Base-by-base conservation (phyloP, 192 early-diverging fungal genomes). In the Phlyctochytrium arcticum region DNA sequence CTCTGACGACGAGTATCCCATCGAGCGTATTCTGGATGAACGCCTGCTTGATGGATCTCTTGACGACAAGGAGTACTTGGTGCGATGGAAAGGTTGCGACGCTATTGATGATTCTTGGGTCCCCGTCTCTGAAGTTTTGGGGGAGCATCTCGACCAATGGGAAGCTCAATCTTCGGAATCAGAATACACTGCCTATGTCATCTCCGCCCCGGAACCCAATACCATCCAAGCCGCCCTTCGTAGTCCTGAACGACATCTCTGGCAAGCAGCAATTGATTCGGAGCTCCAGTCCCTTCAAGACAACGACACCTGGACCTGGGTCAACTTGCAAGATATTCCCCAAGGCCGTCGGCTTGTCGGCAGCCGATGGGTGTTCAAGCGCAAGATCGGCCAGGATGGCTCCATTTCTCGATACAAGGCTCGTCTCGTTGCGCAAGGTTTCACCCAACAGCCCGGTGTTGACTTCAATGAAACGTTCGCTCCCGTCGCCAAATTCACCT, bases 401-500 rank as follows among this genome's bases (percentile, higher is more conserved):
- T 19, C 49, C 8, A 9, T 51, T 24, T 8, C 7, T 9, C 10
- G 24, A 7, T 51, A 19, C 49, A 51, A 75, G 0, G 50, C 57
- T 0, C 50, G 62, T 2, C 57, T 67, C 3, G 73, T 73, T 2
- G 57, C 66, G 0, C 48, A 60, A 70, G 75, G 75, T 6, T 78
- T 72, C 62, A 61, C 49, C 4, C 75, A 77, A 55, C 19, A 55
- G 30, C 34, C n/a, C 7, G 70, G 70, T 21, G 37, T 79, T 23
- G 65, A 42, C n/a, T 42, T 10, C 37, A 10, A 10, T 8, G 37
- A 42, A 10, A 42, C 37, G 9, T 42, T 10, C 37, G 37, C 37
- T 10, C 37, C 37, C 9, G n/a, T 42, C n/a, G 9, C n/a, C 37
- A n/a, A 8, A 42, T 42, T 42, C n/a, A 8, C 37, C 37, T 8